Evolutionary conservation across 768 basidiomycete species (phyloP), one percentile per base, ranked within the genome.

Genomic region (Tricholoma flavovirens): DNA sequence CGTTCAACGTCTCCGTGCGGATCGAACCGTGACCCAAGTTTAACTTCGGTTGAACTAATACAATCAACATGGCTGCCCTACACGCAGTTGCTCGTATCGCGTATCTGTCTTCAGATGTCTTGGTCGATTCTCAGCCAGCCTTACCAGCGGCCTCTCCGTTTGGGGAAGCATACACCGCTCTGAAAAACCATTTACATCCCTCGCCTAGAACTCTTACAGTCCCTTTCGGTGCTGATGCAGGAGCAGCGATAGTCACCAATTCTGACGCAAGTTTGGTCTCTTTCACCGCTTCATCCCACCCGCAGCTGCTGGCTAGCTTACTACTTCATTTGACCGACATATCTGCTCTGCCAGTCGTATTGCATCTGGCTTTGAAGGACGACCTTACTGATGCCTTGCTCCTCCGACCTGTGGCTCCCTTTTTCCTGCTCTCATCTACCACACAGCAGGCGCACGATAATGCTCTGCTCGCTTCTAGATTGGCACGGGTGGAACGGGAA

Each of bases 401-500:
- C 11, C 84, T 96, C 56, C 85, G 87, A 38, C 82, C 87, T n/a
- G 79, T 84, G 17, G 82, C 91, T 5, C 89, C 90, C 26, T 90
- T 86, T 71, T 86, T 93, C 66, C 63, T 98, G 50, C 77, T 95
- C 64, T 95, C 93, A 5, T 78, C 82, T 33, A 83, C 81, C 1
- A 68, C 83, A 3, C 88, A 93, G 67, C 81, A 93, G 65, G 91
- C 93, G 3, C 89, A 96, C 63, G 91, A 95, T 66, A 87, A 98
- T 69, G 89, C 93, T 21, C 73, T 98, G 33, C 80, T 98, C 15
- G 92, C 93, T 12, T 85, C 90, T 51, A 82, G 86, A 42, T 72
- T 98, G 50, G 91, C 96, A 0, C 78, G 79, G 35, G 69, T 78
- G 6, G 83, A 88, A 63, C 76, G 76, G 54, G 87, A 83, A 62